Conservation (phyloP, 805 yeast species). For the Starmerella stigmatis region DNA sequence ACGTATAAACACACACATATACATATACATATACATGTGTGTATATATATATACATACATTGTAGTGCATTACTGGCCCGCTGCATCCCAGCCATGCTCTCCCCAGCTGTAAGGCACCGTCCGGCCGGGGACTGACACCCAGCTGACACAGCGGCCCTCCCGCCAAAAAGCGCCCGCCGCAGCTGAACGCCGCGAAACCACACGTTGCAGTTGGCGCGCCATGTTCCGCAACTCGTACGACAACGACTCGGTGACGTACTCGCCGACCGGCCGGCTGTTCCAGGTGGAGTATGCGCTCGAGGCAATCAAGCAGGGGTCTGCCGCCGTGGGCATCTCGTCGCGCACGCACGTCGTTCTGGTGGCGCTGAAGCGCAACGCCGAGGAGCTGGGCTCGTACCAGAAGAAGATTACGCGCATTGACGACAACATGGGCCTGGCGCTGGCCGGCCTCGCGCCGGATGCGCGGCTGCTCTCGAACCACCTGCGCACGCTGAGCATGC, state of each 20-base stretch:
- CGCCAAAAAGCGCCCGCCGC: no score
- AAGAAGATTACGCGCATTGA: conserved; percentile 87
- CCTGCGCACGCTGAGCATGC: conserved; percentile 84
- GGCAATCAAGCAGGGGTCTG: conserved; percentile 96
- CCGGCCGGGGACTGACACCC: no score
- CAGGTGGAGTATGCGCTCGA: conserved; percentile 84
- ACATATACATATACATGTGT: no score
- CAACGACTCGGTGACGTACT: conserved; percentile 95
- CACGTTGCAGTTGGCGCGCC: not conserved
- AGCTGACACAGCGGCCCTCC: no score
- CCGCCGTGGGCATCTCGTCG: conserved; percentile 88
- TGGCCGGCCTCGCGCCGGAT: conserved; percentile 97
- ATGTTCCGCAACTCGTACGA: conserved; percentile 96
- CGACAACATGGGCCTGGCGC: conserved; percentile 85
- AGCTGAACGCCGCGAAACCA: not conserved
- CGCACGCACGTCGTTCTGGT: conserved; percentile 81
- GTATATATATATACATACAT: no score
- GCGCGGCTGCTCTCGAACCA: conserved; percentile 87
- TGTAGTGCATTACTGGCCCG: no score
- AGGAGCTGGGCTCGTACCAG: conserved; percentile 93
- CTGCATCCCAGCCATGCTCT: no score
- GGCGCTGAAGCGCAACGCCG: conserved; percentile 92
- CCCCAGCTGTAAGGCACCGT: no score
- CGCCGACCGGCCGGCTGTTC: conserved; percentile 87
- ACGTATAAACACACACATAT: no score